These are phyloP conservation scores for Suillus discolor DNA, from an alignment of 768 basidiomycete species.

Conservation along the genomic window DNA sequence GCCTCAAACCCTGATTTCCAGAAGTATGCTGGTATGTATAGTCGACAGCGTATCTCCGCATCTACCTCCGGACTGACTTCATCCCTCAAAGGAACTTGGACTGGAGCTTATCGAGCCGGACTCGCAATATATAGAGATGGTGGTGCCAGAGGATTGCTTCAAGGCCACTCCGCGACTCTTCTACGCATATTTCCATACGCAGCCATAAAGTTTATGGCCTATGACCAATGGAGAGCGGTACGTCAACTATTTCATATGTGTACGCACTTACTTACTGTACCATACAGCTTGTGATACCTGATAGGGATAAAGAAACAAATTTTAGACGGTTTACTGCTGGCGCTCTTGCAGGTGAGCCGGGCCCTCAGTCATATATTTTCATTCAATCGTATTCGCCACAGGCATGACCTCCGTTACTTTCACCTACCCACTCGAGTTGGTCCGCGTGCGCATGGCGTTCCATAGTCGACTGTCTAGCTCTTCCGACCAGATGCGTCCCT, in stretches of 20 bases:
- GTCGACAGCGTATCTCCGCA: conserved; percentile 22
- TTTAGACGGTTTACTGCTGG: conserved; percentile 82
- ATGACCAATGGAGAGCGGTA: conserved; percentile 85
- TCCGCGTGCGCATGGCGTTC: conserved; percentile 95
- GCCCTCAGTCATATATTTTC: conserved; percentile 2
- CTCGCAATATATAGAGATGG: conserved; percentile 65
- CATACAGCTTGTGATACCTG: conserved; percentile 81
- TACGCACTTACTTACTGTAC: not conserved
- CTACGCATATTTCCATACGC: conserved; percentile 96
- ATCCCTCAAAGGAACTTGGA: conserved; percentile 70
- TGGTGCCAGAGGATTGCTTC: conserved; percentile 83
- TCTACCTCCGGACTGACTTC: conserved; percentile 27
- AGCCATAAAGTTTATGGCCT: conserved; percentile 95
- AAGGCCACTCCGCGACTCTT: conserved; percentile 95
- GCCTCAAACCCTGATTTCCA: conserved; percentile 94
- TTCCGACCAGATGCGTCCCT: conserved; percentile 41
- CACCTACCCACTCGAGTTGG: conserved; percentile 95
- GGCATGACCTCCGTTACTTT: conserved; percentile 87
- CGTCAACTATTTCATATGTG: conserved; percentile 21
- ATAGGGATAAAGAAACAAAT: conserved; percentile 75
- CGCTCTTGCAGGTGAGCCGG: conserved; percentile 73
- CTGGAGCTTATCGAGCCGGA: conserved; percentile 79
- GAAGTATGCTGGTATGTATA: conserved; percentile 85
- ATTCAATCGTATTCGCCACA: conserved; percentile 21
- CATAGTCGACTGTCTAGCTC: conserved; percentile 27